A percentile compares a stretch with the other conserved stretches of the same genome.
Conservation (phyloP, 768 basidiomycete genomes). For the Phylloporus sp. region DNA sequence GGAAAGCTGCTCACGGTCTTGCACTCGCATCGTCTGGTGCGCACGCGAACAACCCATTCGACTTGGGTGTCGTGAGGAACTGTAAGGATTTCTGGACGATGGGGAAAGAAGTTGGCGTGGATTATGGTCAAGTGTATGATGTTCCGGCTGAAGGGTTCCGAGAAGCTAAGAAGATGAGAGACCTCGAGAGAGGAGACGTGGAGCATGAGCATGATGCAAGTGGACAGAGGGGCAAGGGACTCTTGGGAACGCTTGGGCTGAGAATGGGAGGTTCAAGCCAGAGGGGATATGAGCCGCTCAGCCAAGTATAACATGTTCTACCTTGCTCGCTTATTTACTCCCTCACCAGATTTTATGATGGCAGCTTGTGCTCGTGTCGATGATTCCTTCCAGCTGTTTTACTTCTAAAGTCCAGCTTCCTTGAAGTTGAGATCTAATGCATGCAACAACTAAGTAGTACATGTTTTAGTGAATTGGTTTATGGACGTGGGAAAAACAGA, state of each 20-base stretch:
- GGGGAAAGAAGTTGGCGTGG: slow-evolving; percentile 81
- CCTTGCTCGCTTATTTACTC: not conserved
- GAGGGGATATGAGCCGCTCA: slow-evolving; percentile 34
- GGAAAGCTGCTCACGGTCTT: slow-evolving; percentile 84
- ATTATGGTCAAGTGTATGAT: slow-evolving; percentile 88
- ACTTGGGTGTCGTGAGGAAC: slow-evolving; percentile 71
- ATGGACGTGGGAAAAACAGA: not conserved
- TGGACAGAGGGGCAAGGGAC: slow-evolving; percentile 35
- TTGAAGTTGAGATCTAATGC: too few relatives aligned
- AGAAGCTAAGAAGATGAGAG: slow-evolving; percentile 62
- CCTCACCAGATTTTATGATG: too few relatives aligned
- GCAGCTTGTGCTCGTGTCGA: too few relatives aligned
- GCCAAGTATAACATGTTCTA: slow-evolving; percentile 20
- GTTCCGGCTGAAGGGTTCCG: slow-evolving; percentile 82
- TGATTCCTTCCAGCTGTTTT: too few relatives aligned
- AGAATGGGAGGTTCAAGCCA: slow-evolving; percentile 35
- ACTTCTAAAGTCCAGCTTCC: too few relatives aligned
- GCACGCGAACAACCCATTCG: slow-evolving; percentile 87
- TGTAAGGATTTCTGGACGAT: slow-evolving; percentile 94
- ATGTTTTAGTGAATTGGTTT: too few relatives aligned
- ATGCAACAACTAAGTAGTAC: too few relatives aligned
- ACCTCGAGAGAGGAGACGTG: slow-evolving; percentile 41
- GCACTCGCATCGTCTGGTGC: slow-evolving; percentile 51
- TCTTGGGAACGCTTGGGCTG: slow-evolving; percentile 33
- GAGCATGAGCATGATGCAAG: slow-evolving; percentile 48